Base-by-base conservation (phyloP, 1,284 basidiomycete genomes). In the Rhizoctonia solani region DNA sequence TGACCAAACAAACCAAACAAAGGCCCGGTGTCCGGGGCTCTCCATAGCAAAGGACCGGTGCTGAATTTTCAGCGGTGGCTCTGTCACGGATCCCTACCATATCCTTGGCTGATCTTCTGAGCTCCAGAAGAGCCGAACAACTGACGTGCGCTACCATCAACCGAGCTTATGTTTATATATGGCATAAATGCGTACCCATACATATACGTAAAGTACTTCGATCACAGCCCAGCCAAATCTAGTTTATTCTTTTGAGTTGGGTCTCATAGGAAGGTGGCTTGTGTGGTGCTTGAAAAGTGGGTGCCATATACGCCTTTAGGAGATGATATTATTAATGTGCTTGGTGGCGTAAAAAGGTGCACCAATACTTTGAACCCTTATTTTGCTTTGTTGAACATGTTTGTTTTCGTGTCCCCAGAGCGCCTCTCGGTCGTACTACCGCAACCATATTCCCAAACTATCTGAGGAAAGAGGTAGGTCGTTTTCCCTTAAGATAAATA, bases 21-120 rank as follows among this genome's bases (percentile, higher is more conserved):
- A 49, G 61, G 37, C 39, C 61, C 47, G 49, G 37, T 23, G n/a
- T 14, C 61, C 61, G 61, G 61, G 30, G 21, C 37, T 53, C 61
- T 53, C 61, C 61, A 65, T 44, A 44, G 61, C 61, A 65, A 42
- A 53, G 25, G 37, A 65, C 61, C 61, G 61, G 61, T 50, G 49
- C 44, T 65, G 61, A 27, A 39, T 19, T 53, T 53, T 65, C 23
- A 47, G 61, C 61, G 61, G 61, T 34, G 61, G 58, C 42, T 50
- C 58, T 44, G 58, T 27, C 46, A 46, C 8, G 13, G 11, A 37
- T 5, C 23, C 39, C 34, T 50, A 41, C 41, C 44, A 6, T 13
- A 23, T 23, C 11, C 8, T 39, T 8, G 37, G 37, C 37, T 39
- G 9, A 16, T n/a, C n/a, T n/a, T n/a, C n/a, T n/a, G n/a, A n/a